Conservation (phyloP, 129 eudicot species). For the Flaveria sonorensis region DNA sequence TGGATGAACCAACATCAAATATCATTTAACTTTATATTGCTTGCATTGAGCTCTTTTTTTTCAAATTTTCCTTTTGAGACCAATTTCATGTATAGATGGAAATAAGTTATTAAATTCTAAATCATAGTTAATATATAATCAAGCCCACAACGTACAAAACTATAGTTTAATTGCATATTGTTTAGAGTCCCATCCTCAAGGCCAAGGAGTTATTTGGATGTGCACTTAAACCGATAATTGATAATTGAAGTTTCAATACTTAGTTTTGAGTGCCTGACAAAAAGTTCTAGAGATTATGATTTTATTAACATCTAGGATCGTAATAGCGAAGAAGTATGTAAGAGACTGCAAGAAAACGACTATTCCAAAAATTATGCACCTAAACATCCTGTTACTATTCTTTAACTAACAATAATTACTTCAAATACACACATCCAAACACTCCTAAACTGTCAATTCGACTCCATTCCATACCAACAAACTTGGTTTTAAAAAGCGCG, state of each 20-base stretch:
- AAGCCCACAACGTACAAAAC: not conserved
- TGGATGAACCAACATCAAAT: slow-evolving; percentile 8
- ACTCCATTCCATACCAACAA: not conserved
- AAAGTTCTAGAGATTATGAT: not conserved
- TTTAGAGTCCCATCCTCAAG: not conserved
- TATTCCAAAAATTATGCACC: not conserved
- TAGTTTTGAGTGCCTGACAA: not conserved
- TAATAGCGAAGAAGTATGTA: too few species aligned
- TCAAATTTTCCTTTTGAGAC: not conserved
- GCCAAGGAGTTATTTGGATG: not conserved
- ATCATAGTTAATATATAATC: not conserved
- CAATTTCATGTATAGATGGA: not conserved
- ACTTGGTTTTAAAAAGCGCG: too few species aligned
- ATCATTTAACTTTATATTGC: slow-evolving; percentile 10
- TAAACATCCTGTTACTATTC: not conserved
- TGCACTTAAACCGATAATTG: not conserved
- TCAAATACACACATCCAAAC: slow-evolving; percentile 6
- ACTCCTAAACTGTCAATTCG: not conserved
- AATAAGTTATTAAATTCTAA: not conserved
- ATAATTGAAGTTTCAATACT: not conserved
- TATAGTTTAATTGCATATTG: not conserved
- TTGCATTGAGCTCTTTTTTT: slow-evolving; percentile 12
- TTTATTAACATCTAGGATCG: not conserved
- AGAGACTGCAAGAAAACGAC: not conserved
- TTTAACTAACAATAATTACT: not conserved